These are phyloP conservation scores for Epichloe coenophiala DNA, from an alignment of 2,329 filamentous ascomycete genomes.

Conservation along the genomic window DNA sequence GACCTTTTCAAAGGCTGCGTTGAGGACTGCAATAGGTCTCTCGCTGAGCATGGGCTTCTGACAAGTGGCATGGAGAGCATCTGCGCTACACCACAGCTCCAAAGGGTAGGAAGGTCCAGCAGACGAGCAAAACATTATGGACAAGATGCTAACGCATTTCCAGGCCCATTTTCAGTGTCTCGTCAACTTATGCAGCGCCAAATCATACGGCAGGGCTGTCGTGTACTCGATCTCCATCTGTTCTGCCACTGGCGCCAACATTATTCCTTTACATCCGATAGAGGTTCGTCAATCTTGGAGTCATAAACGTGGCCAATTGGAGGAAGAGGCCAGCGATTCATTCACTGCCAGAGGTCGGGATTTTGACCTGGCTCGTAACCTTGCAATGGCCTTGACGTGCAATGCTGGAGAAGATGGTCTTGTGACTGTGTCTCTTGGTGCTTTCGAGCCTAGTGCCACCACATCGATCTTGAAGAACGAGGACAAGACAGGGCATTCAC, in stretches of 20 bases:
- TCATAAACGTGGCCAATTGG: slow-evolving; percentile 2
- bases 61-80: slow-evolving; percentile 7
- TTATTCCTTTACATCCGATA: slow-evolving; percentile 18
- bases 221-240: slow-evolving; percentile 15
- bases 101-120: slow-evolving; percentile 1
- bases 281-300: slow-evolving; percentile 8
- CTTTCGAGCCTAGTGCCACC: slow-evolving; percentile 7
- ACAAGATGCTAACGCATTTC: slow-evolving; percentile 4
- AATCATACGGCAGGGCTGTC: slow-evolving; percentile 18
- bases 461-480: slow-evolving; percentile 2
- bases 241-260: slow-evolving; percentile 12
- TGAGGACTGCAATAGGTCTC: slow-evolving; percentile 9
- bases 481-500: neutral
- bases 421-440: slow-evolving; percentile 15
- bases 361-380: slow-evolving; percentile 9
- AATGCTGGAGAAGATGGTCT: slow-evolving; percentile 19
- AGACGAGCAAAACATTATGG: neutral
- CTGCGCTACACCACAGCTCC: slow-evolving; percentile 6
- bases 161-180: slow-evolving; percentile 21
- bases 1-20: slow-evolving; percentile 8
- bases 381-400: slow-evolving; percentile 16
- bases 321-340: neutral
- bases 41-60: slow-evolving; percentile 8
- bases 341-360: neutral
- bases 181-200: slow-evolving; percentile 13